These are phyloP conservation scores for Ceratobasidium sp. DNA, from an alignment of 1,284 basidiomycete species.

Conservation along the genomic window DNA sequence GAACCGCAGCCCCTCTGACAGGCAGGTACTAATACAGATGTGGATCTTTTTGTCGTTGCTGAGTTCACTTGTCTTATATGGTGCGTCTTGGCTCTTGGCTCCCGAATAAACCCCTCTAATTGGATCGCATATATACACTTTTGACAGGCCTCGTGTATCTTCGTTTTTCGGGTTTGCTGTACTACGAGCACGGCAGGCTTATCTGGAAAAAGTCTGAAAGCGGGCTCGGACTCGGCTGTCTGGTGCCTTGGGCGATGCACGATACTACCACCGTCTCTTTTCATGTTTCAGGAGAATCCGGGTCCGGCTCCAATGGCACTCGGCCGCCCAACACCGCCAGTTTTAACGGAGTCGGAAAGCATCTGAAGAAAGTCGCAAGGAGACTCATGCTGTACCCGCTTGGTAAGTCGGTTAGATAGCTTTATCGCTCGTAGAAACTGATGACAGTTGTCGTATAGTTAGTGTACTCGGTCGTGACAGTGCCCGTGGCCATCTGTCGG, in stretches of 20 bases:
- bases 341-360: conserved; percentile 26
- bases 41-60: conserved; percentile 31
- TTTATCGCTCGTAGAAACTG: background rate
- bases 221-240: conserved; percentile 9
- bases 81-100: background rate
- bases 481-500: conserved; percentile 23
- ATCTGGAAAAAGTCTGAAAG: conserved; percentile 3
- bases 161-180: conserved; percentile 15
- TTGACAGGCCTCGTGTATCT: conserved; percentile 30
- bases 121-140: background rate
- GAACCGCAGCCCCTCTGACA: background rate
- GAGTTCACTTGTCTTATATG: conserved; percentile 21
- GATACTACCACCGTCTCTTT: background rate
- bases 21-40: conserved; percentile 1
- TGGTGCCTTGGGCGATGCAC: background rate
- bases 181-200: conserved; percentile 17
- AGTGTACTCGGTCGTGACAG: conserved; percentile 32
- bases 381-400: conserved; percentile 27
- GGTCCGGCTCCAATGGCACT: conserved; percentile 5
- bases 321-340: background rate
- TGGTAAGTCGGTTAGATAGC: background rate
- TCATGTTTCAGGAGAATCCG: conserved; percentile 4
- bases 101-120: background rate
- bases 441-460: background rate
- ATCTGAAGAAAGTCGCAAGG: conserved; percentile 20